Evolutionary conservation across 345 rosid genomes (phyloP), one percentile per base, ranked within the genome.

Genomic region (Cardamine chenopodiifolia): DNA sequence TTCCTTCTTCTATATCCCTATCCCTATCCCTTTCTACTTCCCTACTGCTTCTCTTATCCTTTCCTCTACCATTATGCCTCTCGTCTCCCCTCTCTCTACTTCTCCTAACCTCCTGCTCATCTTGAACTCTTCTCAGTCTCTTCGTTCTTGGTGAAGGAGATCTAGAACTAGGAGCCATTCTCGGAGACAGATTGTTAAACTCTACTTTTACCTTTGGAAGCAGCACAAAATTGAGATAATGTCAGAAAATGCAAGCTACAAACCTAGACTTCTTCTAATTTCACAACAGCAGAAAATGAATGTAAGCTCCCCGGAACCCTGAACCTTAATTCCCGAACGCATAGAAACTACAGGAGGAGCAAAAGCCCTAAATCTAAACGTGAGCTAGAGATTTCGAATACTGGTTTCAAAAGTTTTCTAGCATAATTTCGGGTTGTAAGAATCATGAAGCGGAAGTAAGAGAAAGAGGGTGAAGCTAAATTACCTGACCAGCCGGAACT

Each of bases 81-180:
- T 84, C 91, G 29, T 54, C 70, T 25, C 86, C 91, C 55, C 85
- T 83, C 56, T 84, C 92, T 31, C 59, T 60, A 20, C 68, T 81
- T 76, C 80, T 82, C 69, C 82, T 88, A 62, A 37, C 74, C 44
- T 80, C 89, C 49, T 78, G 83, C 61, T 85, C 97, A 35, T 73
- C 82, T 72, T 81, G 83, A 31, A 81, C 83, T 78, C 84, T 84
- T 77, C 82, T 84, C 75, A 92, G 37, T 49, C 89, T 84, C 79
- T 85, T 89, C 2, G 90, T 83, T 29, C 82, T 83, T 0, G 90
- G 97, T 59, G 97, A 90, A 68, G 92, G 96, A 68, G 97, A 94
- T 56, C 75, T 78, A 14, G 88, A 80, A 44, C 60, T 66, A 39
- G 80, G 86, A 37, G 84, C 90, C 96, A 88, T 90, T 23, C 49